Conservation (phyloP, 495 filamentous ascomycete genomes). For the Elasticomyces elasticus region DNA sequence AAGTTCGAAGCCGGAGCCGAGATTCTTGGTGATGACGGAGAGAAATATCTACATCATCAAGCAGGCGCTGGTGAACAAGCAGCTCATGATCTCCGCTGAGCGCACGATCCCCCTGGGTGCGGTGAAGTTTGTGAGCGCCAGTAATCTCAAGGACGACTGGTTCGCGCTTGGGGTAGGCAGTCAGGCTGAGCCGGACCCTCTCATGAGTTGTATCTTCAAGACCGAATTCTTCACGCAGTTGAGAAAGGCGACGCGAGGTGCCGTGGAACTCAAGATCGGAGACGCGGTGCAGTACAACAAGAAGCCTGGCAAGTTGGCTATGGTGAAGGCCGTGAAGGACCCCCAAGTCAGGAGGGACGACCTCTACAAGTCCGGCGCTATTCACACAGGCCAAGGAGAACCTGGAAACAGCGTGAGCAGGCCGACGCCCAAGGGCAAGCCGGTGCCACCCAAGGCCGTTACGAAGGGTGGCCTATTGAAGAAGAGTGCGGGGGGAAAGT, state of each 20-base stretch:
- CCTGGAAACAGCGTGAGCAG: constrained; percentile 70
- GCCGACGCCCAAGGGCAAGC: constrained; percentile 77
- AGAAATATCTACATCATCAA: constrained; percentile 79
- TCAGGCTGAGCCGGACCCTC: constrained; percentile 78
- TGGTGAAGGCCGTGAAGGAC: constrained; percentile 85
- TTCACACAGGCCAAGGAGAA: constrained; percentile 81
- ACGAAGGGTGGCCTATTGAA: constrained; percentile 81
- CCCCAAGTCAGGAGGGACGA: constrained; percentile 59
- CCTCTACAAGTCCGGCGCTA: constrained; percentile 82
- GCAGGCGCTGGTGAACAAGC: constrained; percentile 71
- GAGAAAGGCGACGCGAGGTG: constrained; percentile 59
- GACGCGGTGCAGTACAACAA: constrained; percentile 91
- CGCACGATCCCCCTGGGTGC: constrained; percentile 70
- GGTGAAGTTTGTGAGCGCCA: constrained; percentile 74
- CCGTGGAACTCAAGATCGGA: constrained; percentile 70
- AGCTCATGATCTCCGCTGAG: constrained; percentile 70
- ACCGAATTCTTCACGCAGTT: constrained; percentile 95
- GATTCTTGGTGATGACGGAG: constrained; percentile 76
- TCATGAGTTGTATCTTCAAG: constrained; percentile 89
- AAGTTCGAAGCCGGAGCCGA: constrained; percentile 82
- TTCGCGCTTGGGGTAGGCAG: constrained; percentile 84
- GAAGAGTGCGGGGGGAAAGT: constrained; percentile 71
- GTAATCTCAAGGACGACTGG: constrained; percentile 86
- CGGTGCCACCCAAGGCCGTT: constrained; percentile 76
- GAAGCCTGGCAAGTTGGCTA: constrained; percentile 86